These are phyloP conservation scores for Candida buenavistaensis DNA, from an alignment of 1,139 yeast species.

Conservation along the genomic window DNA sequence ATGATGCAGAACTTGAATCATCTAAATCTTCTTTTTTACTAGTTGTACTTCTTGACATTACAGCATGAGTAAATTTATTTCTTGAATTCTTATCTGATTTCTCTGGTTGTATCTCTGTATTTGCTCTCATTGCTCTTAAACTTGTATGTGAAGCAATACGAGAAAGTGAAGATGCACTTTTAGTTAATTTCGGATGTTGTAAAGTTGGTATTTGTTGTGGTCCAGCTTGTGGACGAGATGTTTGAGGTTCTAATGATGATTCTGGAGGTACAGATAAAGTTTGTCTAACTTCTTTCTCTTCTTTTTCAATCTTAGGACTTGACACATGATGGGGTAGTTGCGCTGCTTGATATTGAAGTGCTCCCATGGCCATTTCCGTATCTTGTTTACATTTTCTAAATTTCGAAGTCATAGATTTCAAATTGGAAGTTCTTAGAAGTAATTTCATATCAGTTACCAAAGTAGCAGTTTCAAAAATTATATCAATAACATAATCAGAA, in stretches of 20 bases:
- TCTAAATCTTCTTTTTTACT: conserved; percentile 15
- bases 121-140: conserved; percentile 27
- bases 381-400: conserved; percentile 38
- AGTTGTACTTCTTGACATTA: conserved; percentile 16
- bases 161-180: conserved; percentile 17
- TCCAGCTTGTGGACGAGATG: neutral
- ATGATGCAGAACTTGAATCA: conserved; percentile 12
- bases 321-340: conserved; percentile 9
- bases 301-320: no score
- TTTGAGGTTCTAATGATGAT: neutral
- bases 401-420: conserved; percentile 53
- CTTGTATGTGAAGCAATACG: conserved; percentile 26
- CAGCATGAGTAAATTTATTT: conserved; percentile 4
- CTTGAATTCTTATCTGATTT: conserved; percentile 17
- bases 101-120: conserved; percentile 23
- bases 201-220: neutral
- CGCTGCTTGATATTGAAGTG: conserved; percentile 19
- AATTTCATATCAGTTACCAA: conserved; percentile 64
- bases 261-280: neutral
- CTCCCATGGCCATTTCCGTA: conserved; percentile 21
- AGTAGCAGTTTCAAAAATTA: conserved; percentile 60
- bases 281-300: no score
- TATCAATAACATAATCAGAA: conserved; percentile 52
- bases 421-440: conserved; percentile 61
- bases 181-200: neutral